These are phyloP conservation scores for Aeschynomene evenia DNA, from an alignment of 306 rosid genomes.

Conservation along the genomic window DNA sequence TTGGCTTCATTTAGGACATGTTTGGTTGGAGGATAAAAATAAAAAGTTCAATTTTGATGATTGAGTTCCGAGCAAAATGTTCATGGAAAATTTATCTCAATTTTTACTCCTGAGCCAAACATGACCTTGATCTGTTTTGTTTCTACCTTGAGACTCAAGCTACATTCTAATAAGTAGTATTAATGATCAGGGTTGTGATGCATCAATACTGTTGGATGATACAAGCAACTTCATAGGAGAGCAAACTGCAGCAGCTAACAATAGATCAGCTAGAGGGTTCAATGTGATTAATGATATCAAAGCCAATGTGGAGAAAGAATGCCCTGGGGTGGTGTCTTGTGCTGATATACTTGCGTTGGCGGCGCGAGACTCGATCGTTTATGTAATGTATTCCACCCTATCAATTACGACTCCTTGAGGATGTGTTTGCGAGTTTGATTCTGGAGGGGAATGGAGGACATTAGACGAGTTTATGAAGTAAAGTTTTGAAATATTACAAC, in stretches of 20 bases:
- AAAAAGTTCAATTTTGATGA: too few relatives aligned
- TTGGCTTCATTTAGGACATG: too few relatives aligned
- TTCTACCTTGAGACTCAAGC: neutral
- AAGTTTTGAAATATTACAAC: too few relatives aligned
- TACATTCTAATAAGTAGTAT: neutral
- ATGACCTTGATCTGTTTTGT: neutral
- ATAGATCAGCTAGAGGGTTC: conserved; percentile 54
- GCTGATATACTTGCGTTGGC: conserved; percentile 69
- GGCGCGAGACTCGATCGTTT: conserved; percentile 53
- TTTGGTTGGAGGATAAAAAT: too few relatives aligned
- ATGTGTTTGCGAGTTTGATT: too few relatives aligned
- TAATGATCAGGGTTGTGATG: conserved; percentile 61
- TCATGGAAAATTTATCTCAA: too few relatives aligned
- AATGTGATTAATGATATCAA: conserved; percentile 52
- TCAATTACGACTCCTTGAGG: neutral
- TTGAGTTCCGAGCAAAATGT: too few relatives aligned
- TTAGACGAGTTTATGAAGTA: too few relatives aligned
- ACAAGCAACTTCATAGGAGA: conserved; percentile 51
- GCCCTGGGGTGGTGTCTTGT: conserved; percentile 60
- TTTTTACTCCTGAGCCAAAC: too few relatives aligned
- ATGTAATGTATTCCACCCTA: conserved; percentile 29
- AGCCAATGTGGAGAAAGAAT: conserved; percentile 51
- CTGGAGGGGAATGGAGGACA: too few relatives aligned
- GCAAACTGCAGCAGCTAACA: conserved; percentile 60
- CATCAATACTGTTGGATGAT: conserved; percentile 57